Conservation (phyloP, 78 protist genomes). For the Planoprotostelium fungivorum region DNA sequence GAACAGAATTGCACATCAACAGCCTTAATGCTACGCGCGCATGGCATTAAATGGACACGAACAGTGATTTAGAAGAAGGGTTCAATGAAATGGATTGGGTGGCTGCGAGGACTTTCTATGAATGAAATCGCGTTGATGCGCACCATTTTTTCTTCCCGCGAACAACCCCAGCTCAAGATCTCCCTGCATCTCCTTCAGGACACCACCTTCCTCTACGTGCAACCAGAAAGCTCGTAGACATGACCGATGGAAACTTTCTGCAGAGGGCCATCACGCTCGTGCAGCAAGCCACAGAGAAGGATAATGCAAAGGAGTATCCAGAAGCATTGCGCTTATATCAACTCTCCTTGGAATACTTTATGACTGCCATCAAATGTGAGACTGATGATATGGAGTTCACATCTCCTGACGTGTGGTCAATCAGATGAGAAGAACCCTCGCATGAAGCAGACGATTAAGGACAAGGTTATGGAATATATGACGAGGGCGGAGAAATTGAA, state of each 20-base stretch:
- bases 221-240: too few relatives aligned
- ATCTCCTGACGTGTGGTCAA: background rate
- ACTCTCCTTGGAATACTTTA: conserved; percentile 56
- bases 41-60: too few relatives aligned
- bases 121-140: too few relatives aligned
- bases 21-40: too few relatives aligned
- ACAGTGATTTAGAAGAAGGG: too few relatives aligned
- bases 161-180: too few relatives aligned
- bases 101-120: too few relatives aligned
- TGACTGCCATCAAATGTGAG: conserved; percentile 65
- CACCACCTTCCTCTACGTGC: too few relatives aligned
- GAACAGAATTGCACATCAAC: too few relatives aligned
- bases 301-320: conserved; percentile 50
- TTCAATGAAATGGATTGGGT: too few relatives aligned
- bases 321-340: conserved; percentile 67
- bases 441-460: conserved; percentile 54
- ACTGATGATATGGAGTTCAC: background rate
- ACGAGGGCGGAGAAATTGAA: conserved; percentile 82
- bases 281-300: conserved; percentile 67
- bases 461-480: conserved; percentile 65
- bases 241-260: conserved; percentile 62
- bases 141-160: too few relatives aligned
- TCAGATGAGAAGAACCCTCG: conserved; percentile 75
- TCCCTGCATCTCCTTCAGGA: too few relatives aligned
- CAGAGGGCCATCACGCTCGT: conserved; percentile 61